Evolutionary conservation across 2,329 filamentous ascomycete species (phyloP), one percentile per base, ranked within the genome.

Genomic region (Alternaria hordeiaustralica): DNA sequence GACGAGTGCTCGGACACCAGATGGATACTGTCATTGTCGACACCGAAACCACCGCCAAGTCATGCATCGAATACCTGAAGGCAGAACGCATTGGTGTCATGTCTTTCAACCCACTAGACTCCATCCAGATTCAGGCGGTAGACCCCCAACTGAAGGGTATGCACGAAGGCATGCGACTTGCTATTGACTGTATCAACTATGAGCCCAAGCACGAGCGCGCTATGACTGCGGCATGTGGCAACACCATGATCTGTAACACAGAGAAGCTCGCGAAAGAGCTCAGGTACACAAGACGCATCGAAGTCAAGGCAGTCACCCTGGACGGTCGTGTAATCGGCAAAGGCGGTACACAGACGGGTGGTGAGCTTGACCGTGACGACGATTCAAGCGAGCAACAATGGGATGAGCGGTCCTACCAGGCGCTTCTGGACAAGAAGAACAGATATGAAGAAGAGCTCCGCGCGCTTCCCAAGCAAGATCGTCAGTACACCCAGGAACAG

Each of bases 291-390:
- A 91, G 89, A 67, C 90, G 88, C 30, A 90, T 97, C 30, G 92
- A 94, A 63, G 94, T 96, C 57, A 98, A 98, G 80, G 94, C 95
- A 6, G 95, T 99, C 12, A 97, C 94, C 0, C 81, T 98, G 12
- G 94, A 98, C 75, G 96, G 96, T n/a, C 95, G 91, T 58, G 91
- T 99, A 64, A 97, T 99, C 68, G 94, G 97, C 83, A 98, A 98
- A 78, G 94, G 92, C 49, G 96, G 96, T 75, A 86, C 96, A 57
- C 98, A 99, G 91, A 98, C 96, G 53, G 96, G 96, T 85, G 96
- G 96, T 69, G 91, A 94, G 65, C 91, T 93, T 28, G 90, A 89
- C 1, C 64, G 72, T 7, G 73, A 73, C n/a, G 88, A 91, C 49
- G 87, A 89, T 50, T 89, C 90, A 58, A 88, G 88, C 63, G 92